phyloP scores from a whole-genome alignment of 2,329 filamentous ascomycete species.

The Pseudovirgaria hyperparasitica region DNA sequence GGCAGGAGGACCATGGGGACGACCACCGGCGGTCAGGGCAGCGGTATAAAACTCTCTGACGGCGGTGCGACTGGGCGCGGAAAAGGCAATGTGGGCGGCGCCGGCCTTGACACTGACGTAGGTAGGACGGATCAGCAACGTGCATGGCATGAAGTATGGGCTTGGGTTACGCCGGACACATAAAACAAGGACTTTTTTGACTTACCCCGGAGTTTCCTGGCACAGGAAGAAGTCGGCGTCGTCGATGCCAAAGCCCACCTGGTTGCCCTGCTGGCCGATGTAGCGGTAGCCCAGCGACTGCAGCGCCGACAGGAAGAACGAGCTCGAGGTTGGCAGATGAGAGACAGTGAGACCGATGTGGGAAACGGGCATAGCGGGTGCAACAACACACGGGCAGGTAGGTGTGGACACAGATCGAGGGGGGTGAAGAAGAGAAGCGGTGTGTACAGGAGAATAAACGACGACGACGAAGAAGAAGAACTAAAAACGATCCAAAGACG shows the following conservation, averaged over 20 bases:
- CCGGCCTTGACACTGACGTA: conserved; percentile 32
- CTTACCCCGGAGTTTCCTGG: conserved; percentile 46
- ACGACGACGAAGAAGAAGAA: conserved; percentile 9
- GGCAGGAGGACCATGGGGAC: conserved; percentile 44
- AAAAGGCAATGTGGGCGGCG: conserved; percentile 52
- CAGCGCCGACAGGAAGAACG: conserved; percentile 69
- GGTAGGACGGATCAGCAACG: neutral
- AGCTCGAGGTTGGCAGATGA: conserved; percentile 65
- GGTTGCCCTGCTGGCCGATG: conserved; percentile 47
- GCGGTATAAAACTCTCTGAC: conserved; percentile 61
- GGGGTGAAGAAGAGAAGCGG: conserved; percentile 7
- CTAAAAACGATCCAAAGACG: conserved; percentile 2
- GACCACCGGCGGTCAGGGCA: conserved; percentile 52
- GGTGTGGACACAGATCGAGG: conserved; percentile 3
- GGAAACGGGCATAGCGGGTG: conserved; percentile 42
- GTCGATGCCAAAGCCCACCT: conserved; percentile 47
- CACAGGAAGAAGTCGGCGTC: conserved; percentile 52
- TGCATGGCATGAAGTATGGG: conserved; percentile 3
- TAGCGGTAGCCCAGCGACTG: conserved; percentile 69
- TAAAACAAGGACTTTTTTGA: no score
- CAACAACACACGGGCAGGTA: neutral
- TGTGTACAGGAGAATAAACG: conserved; percentile 1
- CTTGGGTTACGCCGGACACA: neutral
- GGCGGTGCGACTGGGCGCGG: conserved; percentile 50
- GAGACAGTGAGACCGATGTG: conserved; percentile 57